phyloP scores from a whole-genome alignment of 1,284 basidiomycete species.

The Fomitiporia mediterranea region DNA sequence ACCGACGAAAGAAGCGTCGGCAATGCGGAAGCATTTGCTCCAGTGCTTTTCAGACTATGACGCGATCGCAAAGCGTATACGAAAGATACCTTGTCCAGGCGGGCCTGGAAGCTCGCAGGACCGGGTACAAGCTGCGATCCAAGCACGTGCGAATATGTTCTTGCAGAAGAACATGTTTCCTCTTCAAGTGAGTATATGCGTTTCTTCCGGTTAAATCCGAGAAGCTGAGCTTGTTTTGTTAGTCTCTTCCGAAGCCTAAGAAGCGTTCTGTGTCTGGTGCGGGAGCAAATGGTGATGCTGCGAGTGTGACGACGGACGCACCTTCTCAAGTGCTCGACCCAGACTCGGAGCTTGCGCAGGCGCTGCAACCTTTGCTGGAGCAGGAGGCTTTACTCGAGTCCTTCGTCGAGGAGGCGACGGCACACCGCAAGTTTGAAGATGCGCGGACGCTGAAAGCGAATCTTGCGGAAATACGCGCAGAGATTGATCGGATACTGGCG shows the following conservation, averaged over 20 bases:
- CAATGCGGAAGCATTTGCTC: conserved; percentile 73
- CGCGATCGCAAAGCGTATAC: conserved; percentile 80
- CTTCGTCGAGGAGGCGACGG: conserved; percentile 78
- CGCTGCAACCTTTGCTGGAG: conserved; percentile 81
- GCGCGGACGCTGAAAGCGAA: conserved; percentile 72
- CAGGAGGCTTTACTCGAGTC: conserved; percentile 85
- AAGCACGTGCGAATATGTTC: conserved; percentile 74
- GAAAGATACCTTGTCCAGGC: conserved; percentile 57
- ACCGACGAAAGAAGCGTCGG: conserved; percentile 63
- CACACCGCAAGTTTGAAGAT: conserved; percentile 87
- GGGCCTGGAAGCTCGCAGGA: conserved; percentile 72
- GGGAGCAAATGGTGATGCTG: conserved; percentile 23
- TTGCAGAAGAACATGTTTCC: conserved; percentile 88
- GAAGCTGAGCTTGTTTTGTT: conserved; percentile 9
- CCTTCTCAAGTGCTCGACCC: conserved; percentile 44
- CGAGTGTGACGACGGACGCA: conserved; percentile 23
- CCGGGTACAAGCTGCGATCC: conserved; percentile 78
- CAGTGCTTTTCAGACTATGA: conserved; percentile 88
- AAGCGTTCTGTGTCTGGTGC: conserved; percentile 30
- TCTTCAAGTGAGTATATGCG: conserved; percentile 51
- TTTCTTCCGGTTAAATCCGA: neutral
- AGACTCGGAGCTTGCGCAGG: conserved; percentile 63
- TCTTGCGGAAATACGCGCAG: conserved; percentile 71
- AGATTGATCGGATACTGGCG: conserved; percentile 68
- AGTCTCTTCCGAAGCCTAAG: conserved; percentile 62